Percentiles rank a stretch among this genome's conserved stretches.
These are phyloP conservation scores for Anaeramoeba ignava DNA, from an alignment of 78 protist genomes.

Conservation along the genomic window DNA sequence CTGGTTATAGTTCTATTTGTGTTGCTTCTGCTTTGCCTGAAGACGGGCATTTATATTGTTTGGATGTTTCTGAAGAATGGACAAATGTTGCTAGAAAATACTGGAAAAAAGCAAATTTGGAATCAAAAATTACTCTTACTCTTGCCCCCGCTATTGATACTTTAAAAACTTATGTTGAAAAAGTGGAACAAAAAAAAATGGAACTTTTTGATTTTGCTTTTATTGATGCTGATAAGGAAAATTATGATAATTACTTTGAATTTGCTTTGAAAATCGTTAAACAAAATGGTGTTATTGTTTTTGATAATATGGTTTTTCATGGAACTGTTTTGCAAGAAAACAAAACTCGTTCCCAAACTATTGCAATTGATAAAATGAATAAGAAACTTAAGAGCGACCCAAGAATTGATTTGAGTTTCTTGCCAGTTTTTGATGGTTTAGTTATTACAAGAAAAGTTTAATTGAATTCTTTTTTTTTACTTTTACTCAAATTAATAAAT, in stretches of 20 bases:
- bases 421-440: constrained; percentile 57
- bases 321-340: constrained; percentile 23
- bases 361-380: constrained; percentile 32
- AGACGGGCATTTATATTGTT: constrained; percentile 40
- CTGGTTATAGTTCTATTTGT: constrained; percentile 37
- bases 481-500: too few relatives aligned
- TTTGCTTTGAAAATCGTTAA: constrained; percentile 30
- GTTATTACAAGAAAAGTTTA: too few relatives aligned
- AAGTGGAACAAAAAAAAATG: constrained; percentile 17
- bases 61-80: constrained; percentile 43
- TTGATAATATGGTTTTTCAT: constrained; percentile 36
- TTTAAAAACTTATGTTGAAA: constrained; percentile 14
- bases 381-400: constrained; percentile 21
- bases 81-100: constrained; percentile 24
- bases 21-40: constrained; percentile 41
- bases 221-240: constrained; percentile 58
- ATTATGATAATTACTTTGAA: constrained; percentile 46
- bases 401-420: constrained; percentile 23
- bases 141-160: constrained; percentile 46
- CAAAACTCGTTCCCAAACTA: background rate
- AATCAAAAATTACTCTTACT: constrained; percentile 32
- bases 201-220: constrained; percentile 51
- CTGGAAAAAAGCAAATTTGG: constrained; percentile 49
- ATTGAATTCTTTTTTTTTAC: too few relatives aligned
- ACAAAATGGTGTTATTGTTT: constrained; percentile 44